Percentiles rank a stretch among this genome's conserved stretches.
phyloP scores from a whole-genome alignment of 2,329 filamentous ascomycete species.

The Akanthomyces dipterigenus region DNA sequence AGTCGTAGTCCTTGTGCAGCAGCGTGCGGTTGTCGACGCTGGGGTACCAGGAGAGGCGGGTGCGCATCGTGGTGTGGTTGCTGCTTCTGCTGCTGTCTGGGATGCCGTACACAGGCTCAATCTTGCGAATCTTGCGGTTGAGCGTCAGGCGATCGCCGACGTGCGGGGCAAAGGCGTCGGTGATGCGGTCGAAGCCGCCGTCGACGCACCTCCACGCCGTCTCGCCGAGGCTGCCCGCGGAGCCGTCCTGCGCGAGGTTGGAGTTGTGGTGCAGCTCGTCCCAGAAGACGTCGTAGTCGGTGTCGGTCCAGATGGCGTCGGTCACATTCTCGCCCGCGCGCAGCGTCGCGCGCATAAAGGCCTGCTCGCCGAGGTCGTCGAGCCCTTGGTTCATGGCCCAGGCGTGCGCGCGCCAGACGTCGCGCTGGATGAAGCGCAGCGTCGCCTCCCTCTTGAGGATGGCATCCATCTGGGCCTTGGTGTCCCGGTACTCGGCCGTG shows the following conservation, averaged over 20 bases:
- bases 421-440: slow-evolving; percentile 12
- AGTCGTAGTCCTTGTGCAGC: slow-evolving; percentile 24
- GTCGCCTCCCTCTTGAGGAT: slow-evolving; percentile 15
- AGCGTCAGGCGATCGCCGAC: slow-evolving; percentile 20
- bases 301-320: slow-evolving; percentile 24
- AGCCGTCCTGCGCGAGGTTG: slow-evolving; percentile 25
- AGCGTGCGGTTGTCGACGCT: slow-evolving; percentile 1
- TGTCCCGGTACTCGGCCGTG: slow-evolving; percentile 19
- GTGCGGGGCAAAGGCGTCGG: slow-evolving; percentile 24
- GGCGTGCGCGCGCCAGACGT: slow-evolving; percentile 25
- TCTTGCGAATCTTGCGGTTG: slow-evolving; percentile 18
- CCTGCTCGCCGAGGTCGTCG: slow-evolving; percentile 25
- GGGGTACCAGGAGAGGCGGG: slow-evolving; percentile 5
- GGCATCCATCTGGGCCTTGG: slow-evolving; percentile 18
- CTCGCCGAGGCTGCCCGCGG: slow-evolving; percentile 18
- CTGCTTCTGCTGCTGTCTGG: not conserved
- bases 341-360: slow-evolving; percentile 27
- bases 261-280: slow-evolving; percentile 28
- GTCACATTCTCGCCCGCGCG: slow-evolving; percentile 30
- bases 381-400: slow-evolving; percentile 22
- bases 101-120: not conserved
- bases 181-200: slow-evolving; percentile 23
- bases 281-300: slow-evolving; percentile 28
- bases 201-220: slow-evolving; percentile 22
- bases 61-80: not conserved